phyloP scores from a whole-genome alignment of 176 grass and related monocot genomes.

The Rhipidocladum racemiflorum region DNA sequence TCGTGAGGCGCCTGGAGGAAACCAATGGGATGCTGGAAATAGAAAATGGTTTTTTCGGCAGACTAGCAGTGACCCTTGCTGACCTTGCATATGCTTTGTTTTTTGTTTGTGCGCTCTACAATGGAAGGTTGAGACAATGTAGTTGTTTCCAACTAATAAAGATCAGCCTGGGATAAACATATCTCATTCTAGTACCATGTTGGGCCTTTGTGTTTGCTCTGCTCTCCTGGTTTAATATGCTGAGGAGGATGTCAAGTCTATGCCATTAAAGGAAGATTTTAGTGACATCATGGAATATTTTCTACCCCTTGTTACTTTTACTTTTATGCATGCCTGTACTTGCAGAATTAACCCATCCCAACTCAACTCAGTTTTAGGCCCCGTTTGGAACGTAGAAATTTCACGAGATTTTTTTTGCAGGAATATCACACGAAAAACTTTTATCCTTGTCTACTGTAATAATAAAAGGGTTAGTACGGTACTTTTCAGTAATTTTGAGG shows the following conservation, averaged over 20 bases:
- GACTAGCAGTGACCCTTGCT: neutral
- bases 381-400: too few relatives aligned
- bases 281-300: too few relatives aligned
- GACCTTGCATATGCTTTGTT: neutral
- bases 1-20: neutral
- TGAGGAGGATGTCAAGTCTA: neutral
- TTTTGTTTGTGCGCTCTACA: neutral
- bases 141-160: constrained; percentile 25
- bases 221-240: neutral
- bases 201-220: neutral
- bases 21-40: neutral
- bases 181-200: constrained; percentile 6
- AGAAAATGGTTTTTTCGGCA: constrained; percentile 15
- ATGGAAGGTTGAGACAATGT: neutral
- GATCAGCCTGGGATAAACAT: neutral
- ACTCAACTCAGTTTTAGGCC: too few relatives aligned
- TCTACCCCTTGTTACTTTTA: too few relatives aligned
- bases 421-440: too few relatives aligned
- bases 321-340: too few relatives aligned
- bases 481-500: too few relatives aligned
- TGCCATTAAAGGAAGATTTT: too few relatives aligned
- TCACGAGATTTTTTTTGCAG: too few relatives aligned
- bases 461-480: too few relatives aligned
- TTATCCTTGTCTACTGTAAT: too few relatives aligned
- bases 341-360: too few relatives aligned